Evolutionary conservation across 805 yeast genomes (phyloP).

Genomic region (Lipomyces orientalis): DNA sequence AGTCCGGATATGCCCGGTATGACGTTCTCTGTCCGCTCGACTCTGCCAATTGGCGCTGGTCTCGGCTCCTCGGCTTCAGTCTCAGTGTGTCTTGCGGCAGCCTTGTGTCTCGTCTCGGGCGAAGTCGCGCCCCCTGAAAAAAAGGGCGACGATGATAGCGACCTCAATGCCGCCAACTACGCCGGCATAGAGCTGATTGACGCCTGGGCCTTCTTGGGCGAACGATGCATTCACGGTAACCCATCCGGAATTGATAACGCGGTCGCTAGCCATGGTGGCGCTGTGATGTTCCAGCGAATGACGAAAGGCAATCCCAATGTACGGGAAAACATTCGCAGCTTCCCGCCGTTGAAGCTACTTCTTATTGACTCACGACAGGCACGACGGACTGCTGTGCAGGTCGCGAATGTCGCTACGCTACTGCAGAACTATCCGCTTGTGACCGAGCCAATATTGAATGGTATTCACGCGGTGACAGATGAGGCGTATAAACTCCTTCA

Average conservation of each 20-base stretch:
- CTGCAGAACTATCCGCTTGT: constrained; percentile 60
- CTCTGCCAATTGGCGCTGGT: constrained; percentile 96
- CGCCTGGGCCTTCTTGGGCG: constrained; percentile 90
- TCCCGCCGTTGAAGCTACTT: constrained; percentile 75
- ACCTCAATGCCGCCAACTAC: constrained; percentile 34
- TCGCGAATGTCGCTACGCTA: constrained; percentile 70
- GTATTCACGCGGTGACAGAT: constrained; percentile 75
- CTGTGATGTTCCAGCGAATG: constrained; percentile 80
- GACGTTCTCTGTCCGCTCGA: constrained; percentile 73
- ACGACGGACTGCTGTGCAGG: constrained; percentile 82
- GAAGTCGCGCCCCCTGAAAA: constrained; percentile 22
- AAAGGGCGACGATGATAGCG: constrained; percentile 31
- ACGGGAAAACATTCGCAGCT: constrained; percentile 46
- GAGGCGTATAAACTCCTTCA: constrained; percentile 70
- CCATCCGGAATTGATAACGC: constrained; percentile 98
- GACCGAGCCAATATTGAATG: constrained; percentile 63
- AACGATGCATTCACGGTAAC: constrained; percentile 92
- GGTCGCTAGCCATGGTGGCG: constrained; percentile 95
- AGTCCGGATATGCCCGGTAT: constrained; percentile 54
- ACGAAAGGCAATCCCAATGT: constrained; percentile 27
- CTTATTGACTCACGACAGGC: constrained; percentile 88
- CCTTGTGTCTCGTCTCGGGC: constrained; percentile 29
- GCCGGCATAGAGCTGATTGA: constrained; percentile 69
- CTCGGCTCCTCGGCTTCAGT: constrained; percentile 92
- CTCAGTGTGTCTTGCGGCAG: constrained; percentile 81